Conservation (phyloP, 1,139 yeast species). For the Nakaseomyces nivariensis region DNA sequence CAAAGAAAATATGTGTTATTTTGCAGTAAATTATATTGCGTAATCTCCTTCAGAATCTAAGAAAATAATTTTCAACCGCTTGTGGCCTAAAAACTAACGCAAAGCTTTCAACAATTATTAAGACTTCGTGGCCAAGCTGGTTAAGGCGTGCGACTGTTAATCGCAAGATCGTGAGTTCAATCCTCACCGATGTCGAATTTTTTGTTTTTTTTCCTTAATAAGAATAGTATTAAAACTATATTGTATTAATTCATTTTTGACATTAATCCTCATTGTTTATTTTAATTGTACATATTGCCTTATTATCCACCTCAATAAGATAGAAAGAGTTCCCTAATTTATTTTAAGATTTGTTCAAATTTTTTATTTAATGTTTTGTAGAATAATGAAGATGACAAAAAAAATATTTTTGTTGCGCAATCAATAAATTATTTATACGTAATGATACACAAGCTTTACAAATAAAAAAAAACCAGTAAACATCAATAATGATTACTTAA, state of each 20-base stretch:
- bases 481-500: not conserved
- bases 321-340: not conserved
- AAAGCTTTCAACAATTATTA: not conserved
- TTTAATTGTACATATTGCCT: not conserved
- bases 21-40: no score
- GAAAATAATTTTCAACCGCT: no score
- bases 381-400: not conserved
- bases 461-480: not conserved
- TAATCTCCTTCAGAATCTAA: no score
- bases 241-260: no score
- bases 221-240: not conserved
- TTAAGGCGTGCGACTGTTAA: conserved; percentile 9
- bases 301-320: no score
- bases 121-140: conserved; percentile 8
- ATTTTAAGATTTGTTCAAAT: no score
- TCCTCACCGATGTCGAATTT: conserved; percentile 6
- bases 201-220: not conserved
- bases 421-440: not conserved
- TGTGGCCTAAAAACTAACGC: no score
- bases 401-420: not conserved
- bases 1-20: no score
- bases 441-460: not conserved
- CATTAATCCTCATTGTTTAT: not conserved
- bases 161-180: conserved; percentile 9
- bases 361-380: not conserved